Evolutionary conservation across 2,329 filamentous ascomycete species (phyloP).

Genomic region (Colletotrichum paranaense): DNA sequence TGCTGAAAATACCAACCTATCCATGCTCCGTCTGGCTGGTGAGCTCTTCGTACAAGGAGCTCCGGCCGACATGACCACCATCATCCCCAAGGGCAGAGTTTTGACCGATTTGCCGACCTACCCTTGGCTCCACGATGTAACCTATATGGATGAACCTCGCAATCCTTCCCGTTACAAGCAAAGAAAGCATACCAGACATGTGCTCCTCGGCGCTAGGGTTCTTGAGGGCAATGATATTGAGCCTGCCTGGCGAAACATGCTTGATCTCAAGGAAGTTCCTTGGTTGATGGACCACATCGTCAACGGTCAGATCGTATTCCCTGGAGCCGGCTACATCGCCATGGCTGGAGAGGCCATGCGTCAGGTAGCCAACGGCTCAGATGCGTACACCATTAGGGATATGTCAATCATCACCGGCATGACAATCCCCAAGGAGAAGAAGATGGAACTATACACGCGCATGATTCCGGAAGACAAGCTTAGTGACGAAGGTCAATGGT

Average conservation of each 20-base stretch:
- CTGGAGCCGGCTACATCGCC: constrained; percentile 21
- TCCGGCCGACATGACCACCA: constrained; percentile 49
- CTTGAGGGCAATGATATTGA: constrained; percentile 25
- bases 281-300: constrained; percentile 31
- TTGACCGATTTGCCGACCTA: constrained; percentile 17
- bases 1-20: constrained; percentile 59
- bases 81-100: constrained; percentile 11
- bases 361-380: constrained; percentile 5
- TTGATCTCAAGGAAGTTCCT: constrained; percentile 17
- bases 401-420: constrained; percentile 45
- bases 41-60: constrained; percentile 57
- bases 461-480: constrained; percentile 37
- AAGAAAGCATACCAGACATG: constrained; percentile 11
- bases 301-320: constrained; percentile 26
- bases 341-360: constrained; percentile 25
- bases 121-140: constrained; percentile 22
- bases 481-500: constrained; percentile 39
- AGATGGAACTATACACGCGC: constrained; percentile 46
- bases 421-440: constrained; percentile 40
- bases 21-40: constrained; percentile 55
- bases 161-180: constrained; percentile 14
- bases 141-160: constrained; percentile 15
- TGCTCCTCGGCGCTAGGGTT: constrained; percentile 12
- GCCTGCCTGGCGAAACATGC: constrained; percentile 27
- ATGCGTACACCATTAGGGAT: constrained; percentile 44